Conservation (phyloP, 176 grass and related monocot species). For the Puccinellia tenuiflora region DNA sequence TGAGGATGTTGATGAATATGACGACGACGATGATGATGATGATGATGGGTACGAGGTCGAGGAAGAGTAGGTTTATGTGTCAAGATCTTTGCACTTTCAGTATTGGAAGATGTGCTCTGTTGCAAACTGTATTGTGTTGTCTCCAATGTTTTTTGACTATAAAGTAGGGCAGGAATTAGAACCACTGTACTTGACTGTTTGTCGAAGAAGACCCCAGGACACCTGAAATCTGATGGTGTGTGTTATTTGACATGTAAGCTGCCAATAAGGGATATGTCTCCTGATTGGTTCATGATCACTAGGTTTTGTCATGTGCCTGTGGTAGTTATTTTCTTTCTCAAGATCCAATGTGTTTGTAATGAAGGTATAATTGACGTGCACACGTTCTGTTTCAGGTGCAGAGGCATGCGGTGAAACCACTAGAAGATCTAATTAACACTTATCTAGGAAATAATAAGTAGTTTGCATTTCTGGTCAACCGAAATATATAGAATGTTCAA, state of each 20-base stretch:
- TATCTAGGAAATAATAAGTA: too few species aligned
- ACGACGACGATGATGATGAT: background rate
- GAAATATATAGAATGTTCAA: too few species aligned
- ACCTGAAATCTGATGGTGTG: background rate
- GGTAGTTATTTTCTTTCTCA: background rate
- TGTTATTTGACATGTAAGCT: too few species aligned
- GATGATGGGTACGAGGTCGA: conserved; percentile 14
- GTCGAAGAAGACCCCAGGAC: background rate
- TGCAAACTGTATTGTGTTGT: conserved; percentile 3
- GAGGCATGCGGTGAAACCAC: too few species aligned
- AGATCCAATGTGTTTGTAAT: background rate
- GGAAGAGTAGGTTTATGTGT: conserved; percentile 26
- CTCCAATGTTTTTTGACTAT: background rate
- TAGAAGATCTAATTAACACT: too few species aligned
- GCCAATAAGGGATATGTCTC: background rate
- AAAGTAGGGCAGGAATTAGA: conserved; percentile 13
- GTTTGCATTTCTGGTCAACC: too few species aligned
- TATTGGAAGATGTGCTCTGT: background rate
- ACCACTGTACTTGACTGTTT: background rate
- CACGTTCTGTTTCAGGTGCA: too few species aligned
- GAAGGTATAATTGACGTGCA: too few species aligned
- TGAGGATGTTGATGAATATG: conserved; percentile 20
- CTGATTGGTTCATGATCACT: background rate
- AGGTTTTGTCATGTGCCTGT: background rate
- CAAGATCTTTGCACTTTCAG: background rate